These are phyloP conservation scores for Pestalotiopsis sp. DNA, from an alignment of 2,329 filamentous ascomycete genomes.

Conservation along the genomic window DNA sequence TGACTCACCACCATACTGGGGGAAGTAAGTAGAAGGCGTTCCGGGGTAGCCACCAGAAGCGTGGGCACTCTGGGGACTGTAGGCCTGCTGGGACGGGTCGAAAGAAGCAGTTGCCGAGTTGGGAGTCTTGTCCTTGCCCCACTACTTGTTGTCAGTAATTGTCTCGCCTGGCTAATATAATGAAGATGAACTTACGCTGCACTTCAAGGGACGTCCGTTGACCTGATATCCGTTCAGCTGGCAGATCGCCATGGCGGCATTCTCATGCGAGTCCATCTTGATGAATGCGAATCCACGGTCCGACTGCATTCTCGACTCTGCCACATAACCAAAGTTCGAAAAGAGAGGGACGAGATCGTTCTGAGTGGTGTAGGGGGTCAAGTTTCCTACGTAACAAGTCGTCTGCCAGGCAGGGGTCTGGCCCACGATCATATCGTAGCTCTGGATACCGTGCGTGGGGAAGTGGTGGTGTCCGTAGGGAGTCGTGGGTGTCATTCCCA, in stretches of 20 bases:
- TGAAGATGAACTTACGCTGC: slow-evolving; percentile 75
- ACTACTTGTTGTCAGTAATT: slow-evolving; percentile 59
- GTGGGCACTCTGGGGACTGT: slow-evolving; percentile 74
- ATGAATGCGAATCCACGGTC: slow-evolving; percentile 98
- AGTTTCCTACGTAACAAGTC: slow-evolving; percentile 95
- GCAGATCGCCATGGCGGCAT: slow-evolving; percentile 97
- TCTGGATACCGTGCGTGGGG: slow-evolving; percentile 93
- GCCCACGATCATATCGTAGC: slow-evolving; percentile 93
- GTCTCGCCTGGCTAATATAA: slow-evolving; percentile 15
- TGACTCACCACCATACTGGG: slow-evolving; percentile 82
- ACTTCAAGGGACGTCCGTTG: slow-evolving; percentile 95
- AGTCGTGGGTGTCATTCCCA: slow-evolving; percentile 97
- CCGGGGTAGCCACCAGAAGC: slow-evolving; percentile 72
- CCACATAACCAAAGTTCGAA: slow-evolving; percentile 97
- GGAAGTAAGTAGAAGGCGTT: slow-evolving; percentile 82
- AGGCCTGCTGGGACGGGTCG: slow-evolving; percentile 72
- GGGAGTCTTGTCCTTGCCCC: slow-evolving; percentile 98
- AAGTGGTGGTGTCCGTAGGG: slow-evolving; percentile 98
- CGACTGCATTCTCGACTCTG: slow-evolving; percentile 96
- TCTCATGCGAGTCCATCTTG: slow-evolving; percentile 99
- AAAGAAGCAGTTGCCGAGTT: slow-evolving; percentile 63
- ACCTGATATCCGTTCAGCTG: slow-evolving; percentile 98
- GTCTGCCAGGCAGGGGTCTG: slow-evolving; percentile 99
- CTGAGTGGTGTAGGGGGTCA: slow-evolving; percentile 96
- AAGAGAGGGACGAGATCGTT: slow-evolving; percentile 97